Evolutionary conservation across 2,329 filamentous ascomycete genomes (phyloP).

Genomic region (Cytospora piceae): DNA sequence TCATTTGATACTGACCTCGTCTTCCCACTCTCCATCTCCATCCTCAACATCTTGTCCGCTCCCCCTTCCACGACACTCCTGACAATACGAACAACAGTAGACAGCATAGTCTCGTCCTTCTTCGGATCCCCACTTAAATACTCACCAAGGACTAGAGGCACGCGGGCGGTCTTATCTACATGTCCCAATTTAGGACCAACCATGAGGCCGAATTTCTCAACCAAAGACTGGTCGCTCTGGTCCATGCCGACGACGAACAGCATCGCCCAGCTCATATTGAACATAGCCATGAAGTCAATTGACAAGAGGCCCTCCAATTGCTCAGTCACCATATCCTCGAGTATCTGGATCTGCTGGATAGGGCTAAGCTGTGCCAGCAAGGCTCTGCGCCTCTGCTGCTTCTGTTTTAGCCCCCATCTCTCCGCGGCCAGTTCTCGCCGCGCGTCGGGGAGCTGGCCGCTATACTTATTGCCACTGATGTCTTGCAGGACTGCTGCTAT

Average conservation of each 20-base stretch:
- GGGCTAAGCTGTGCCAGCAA: slow-evolving; percentile 32
- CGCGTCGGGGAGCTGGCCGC: neutral
- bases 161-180: neutral
- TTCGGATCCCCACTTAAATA: neutral
- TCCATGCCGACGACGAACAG: slow-evolving; percentile 25
- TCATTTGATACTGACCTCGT: neutral
- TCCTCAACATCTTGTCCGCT: neutral
- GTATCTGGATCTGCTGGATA: slow-evolving; percentile 33
- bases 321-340: slow-evolving; percentile 33
- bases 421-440: neutral
- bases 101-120: neutral
- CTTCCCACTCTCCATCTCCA: neutral
- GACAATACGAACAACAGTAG: neutral
- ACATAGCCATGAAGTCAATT: slow-evolving; percentile 35
- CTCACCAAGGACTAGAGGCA: neutral
- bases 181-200: too few relatives aligned
- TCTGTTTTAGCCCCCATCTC: neutral
- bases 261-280: slow-evolving; percentile 31
- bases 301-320: slow-evolving; percentile 34
- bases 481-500: neutral
- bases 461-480: neutral
- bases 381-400: slow-evolving; percentile 22
- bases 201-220: neutral
- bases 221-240: slow-evolving; percentile 12
- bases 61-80: neutral